These are phyloP conservation scores for Populus pruinosa DNA, from an alignment of 345 rosid species.

Conservation along the genomic window DNA sequence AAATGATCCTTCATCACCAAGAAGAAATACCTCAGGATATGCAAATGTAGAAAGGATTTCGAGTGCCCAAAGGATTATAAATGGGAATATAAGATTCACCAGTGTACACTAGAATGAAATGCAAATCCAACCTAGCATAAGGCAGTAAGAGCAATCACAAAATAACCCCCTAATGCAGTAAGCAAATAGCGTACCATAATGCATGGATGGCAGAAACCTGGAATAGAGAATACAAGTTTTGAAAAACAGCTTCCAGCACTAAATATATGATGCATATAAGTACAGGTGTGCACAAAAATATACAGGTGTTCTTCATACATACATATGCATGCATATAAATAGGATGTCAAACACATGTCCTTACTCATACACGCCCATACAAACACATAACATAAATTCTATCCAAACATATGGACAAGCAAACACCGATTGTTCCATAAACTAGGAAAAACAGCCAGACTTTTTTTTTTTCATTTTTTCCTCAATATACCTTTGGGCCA, in stretches of 20 bases:
- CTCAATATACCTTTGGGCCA: slow-evolving; percentile 74
- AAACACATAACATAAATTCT: not conserved
- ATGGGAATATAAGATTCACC: not conserved
- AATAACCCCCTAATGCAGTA: not conserved
- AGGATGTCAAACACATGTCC: too few species aligned
- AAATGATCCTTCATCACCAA: not conserved
- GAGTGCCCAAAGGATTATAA: not conserved
- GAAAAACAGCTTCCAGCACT: not conserved
- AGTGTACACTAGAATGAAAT: not conserved
- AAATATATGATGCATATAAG: not conserved
- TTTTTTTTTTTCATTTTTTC: not conserved
- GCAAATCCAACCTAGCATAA: not conserved
- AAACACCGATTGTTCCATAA: not conserved
- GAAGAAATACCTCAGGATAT: not conserved
- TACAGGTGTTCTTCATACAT: not conserved
- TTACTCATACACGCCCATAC: too few species aligned
- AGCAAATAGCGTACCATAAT: not conserved
- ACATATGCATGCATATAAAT: not conserved
- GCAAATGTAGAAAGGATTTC: not conserved
- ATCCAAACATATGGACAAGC: not conserved
- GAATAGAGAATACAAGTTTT: not conserved
- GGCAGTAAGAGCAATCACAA: not conserved
- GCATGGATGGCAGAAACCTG: not conserved
- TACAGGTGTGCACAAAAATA: not conserved
- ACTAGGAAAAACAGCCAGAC: not conserved